Percentiles rank a stretch among this genome's conserved stretches.
phyloP scores from a whole-genome alignment of 2,329 filamentous ascomycete species.

The Fusarium hostae region DNA sequence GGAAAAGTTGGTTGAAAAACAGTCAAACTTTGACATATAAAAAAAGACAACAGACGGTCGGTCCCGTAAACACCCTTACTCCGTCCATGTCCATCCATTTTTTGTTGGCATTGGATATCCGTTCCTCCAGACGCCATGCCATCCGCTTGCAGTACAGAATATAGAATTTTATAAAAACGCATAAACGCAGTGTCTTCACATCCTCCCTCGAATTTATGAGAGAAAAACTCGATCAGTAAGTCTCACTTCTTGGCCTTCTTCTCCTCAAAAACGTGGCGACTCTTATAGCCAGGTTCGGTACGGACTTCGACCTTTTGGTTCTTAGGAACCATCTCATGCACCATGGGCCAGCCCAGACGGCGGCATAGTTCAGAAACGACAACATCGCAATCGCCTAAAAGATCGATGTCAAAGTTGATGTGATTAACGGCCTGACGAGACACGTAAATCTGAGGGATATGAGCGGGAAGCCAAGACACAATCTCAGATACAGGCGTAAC shows the following conservation, averaged over 20 bases:
- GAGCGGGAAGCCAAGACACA: slow-evolving; percentile 78
- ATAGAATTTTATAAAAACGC: background rate
- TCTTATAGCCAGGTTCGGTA: slow-evolving; percentile 49
- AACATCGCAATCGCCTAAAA: slow-evolving; percentile 94
- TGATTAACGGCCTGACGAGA: slow-evolving; percentile 85
- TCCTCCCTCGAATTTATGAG: background rate
- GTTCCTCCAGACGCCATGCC: slow-evolving; percentile 40
- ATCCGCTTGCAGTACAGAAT: slow-evolving; percentile 17
- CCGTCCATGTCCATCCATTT: slow-evolving; percentile 33
- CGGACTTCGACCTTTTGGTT: slow-evolving; percentile 70
- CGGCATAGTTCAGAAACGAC: slow-evolving; percentile 88
- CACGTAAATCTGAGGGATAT: slow-evolving; percentile 91
- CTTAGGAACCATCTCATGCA: slow-evolving; percentile 84
- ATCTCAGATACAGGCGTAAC: slow-evolving; percentile 96
- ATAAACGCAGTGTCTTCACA: background rate
- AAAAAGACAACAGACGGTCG: background rate
- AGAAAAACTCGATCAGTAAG: background rate
- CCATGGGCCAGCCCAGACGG: slow-evolving; percentile 81
- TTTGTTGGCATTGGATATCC: slow-evolving; percentile 18
- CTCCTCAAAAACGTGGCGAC: slow-evolving; percentile 53
- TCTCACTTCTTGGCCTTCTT: slow-evolving; percentile 17
- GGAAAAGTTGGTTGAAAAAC: background rate
- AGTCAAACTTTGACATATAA: background rate
- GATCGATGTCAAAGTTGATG: slow-evolving; percentile 95
- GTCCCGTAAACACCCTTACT: slow-evolving; percentile 23